A percentile compares a stretch with the other conserved stretches of the same genome.
These are phyloP conservation scores for Mrakia hoshinonis DNA, from an alignment of 768 basidiomycete species.

Conservation along the genomic window DNA sequence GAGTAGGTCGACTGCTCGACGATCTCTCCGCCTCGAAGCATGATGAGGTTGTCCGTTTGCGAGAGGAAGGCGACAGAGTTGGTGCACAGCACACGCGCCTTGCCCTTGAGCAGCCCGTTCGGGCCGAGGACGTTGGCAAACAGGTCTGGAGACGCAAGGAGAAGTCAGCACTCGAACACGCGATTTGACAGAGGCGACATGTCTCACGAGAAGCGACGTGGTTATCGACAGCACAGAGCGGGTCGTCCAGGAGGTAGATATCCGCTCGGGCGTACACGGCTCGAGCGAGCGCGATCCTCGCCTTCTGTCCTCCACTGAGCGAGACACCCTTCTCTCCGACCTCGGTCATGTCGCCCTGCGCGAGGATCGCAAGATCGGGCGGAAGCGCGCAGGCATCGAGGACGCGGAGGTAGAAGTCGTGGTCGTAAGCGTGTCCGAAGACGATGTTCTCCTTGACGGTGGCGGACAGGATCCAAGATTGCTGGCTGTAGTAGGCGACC, in stretches of 20 bases:
- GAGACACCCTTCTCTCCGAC: slow-evolving; percentile 41
- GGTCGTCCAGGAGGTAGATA: slow-evolving; percentile 83
- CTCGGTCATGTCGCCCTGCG: slow-evolving; percentile 57
- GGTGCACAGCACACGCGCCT: slow-evolving; percentile 77
- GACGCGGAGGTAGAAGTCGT: slow-evolving; percentile 65
- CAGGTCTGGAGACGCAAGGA: slow-evolving; percentile 9
- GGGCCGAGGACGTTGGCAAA: slow-evolving; percentile 80
- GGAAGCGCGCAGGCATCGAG: slow-evolving; percentile 77
- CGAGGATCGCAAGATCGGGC: slow-evolving; percentile 67
- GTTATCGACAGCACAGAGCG: slow-evolving; percentile 58
- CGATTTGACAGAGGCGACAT: too few species aligned
- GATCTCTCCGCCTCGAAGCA: slow-evolving; percentile 72
- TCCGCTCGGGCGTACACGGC: slow-evolving; percentile 89
- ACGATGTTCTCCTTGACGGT: slow-evolving; percentile 83
- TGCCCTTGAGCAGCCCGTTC: slow-evolving; percentile 65
- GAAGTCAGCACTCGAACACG: not conserved
- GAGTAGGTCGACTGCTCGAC: slow-evolving; percentile 64
- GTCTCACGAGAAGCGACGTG: slow-evolving; percentile 29
- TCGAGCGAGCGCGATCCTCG: slow-evolving; percentile 50
- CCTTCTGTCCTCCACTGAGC: slow-evolving; percentile 40
- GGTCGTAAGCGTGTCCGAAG: slow-evolving; percentile 79
- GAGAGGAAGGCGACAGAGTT: slow-evolving; percentile 77
- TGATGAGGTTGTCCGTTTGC: slow-evolving; percentile 64
- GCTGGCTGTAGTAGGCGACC: slow-evolving; percentile 76
- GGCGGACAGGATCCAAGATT: slow-evolving; percentile 80